A percentile compares a stretch with the other conserved stretches of the same genome.
These are phyloP conservation scores for Panus rudis DNA, from an alignment of 768 basidiomycete genomes.

Conservation along the genomic window DNA sequence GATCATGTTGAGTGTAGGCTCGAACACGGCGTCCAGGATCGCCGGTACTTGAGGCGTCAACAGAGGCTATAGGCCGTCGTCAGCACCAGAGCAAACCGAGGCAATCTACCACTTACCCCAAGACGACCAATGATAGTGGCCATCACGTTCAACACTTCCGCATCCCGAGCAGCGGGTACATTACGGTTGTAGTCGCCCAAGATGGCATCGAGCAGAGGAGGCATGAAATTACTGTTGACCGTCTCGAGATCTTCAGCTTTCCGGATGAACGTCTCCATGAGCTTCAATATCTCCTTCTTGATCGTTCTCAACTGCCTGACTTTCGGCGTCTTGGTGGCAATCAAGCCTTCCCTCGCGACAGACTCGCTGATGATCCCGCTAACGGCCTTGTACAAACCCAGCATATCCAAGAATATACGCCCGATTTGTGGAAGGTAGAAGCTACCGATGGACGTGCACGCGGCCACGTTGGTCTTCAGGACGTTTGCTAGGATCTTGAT, in stretches of 20 bases:
- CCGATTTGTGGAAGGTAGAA: slow-evolving; percentile 98
- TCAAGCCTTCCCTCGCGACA: slow-evolving; percentile 76
- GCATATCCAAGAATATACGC: slow-evolving; percentile 94
- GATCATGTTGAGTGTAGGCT: slow-evolving; percentile 96
- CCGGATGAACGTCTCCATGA: slow-evolving; percentile 97
- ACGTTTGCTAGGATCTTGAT: slow-evolving; percentile 97
- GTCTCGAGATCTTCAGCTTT: slow-evolving; percentile 95
- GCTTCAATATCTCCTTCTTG: slow-evolving; percentile 95
- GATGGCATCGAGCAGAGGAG: slow-evolving; percentile 91
- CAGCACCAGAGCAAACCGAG: slow-evolving; percentile 6
- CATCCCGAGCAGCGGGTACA: slow-evolving; percentile 88
- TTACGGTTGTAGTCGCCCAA: slow-evolving; percentile 97
- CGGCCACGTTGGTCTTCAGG: slow-evolving; percentile 96
- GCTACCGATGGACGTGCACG: slow-evolving; percentile 93
- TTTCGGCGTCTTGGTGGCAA: slow-evolving; percentile 96
- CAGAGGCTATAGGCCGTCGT: slow-evolving; percentile 44
- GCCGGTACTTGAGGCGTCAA: slow-evolving; percentile 92
- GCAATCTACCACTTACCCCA: slow-evolving; percentile 55
- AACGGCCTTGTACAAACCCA: slow-evolving; percentile 95
- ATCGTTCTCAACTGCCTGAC: slow-evolving; percentile 90
- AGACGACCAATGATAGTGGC: slow-evolving; percentile 86
- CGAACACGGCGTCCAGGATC: slow-evolving; percentile 94
- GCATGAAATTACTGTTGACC: slow-evolving; percentile 88
- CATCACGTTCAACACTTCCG: slow-evolving; percentile 96
- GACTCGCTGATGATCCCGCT: slow-evolving; percentile 94